Conservation (phyloP, 2,329 filamentous ascomycete genomes). For the Phyllosticta citriasiana region DNA sequence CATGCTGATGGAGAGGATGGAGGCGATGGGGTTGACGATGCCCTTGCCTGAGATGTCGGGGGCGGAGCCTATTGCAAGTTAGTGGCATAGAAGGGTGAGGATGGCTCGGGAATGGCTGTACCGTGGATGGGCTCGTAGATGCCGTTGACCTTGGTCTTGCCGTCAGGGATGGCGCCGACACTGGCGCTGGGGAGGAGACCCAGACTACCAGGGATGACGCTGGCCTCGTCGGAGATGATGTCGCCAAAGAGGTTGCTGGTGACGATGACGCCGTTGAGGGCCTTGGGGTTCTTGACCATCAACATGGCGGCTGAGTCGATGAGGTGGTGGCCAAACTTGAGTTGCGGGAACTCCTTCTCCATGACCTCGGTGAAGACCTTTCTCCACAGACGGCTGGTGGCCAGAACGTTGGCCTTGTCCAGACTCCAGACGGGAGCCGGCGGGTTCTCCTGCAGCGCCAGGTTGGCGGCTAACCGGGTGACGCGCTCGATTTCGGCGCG, state of each 20-base stretch:
- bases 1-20: constrained; percentile 88
- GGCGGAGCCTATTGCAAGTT: constrained; percentile 56
- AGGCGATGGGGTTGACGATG: constrained; percentile 85
- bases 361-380: constrained; percentile 79
- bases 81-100: constrained; percentile 8
- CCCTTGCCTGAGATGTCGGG: constrained; percentile 89
- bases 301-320: constrained; percentile 97
- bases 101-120: constrained; percentile 30
- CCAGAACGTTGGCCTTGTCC: constrained; percentile 95
- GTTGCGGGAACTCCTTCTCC: constrained; percentile 76
- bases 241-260: constrained; percentile 94
- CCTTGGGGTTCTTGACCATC: constrained; percentile 86
- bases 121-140: constrained; percentile 98
- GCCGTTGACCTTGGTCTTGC: constrained; percentile 74
- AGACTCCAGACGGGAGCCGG: constrained; percentile 73
- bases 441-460: constrained; percentile 68
- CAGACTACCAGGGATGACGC: constrained; percentile 83
- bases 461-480: constrained; percentile 66
- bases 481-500: constrained; percentile 80
- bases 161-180: constrained; percentile 76
- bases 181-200: constrained; percentile 83
- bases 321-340: constrained; percentile 77
- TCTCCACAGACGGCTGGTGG: constrained; percentile 81
- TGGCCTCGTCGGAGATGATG: constrained; percentile 92
- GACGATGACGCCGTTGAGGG: constrained; percentile 81